Conservation (phyloP, 805 yeast species). For the Isabelozyma gotoi region DNA sequence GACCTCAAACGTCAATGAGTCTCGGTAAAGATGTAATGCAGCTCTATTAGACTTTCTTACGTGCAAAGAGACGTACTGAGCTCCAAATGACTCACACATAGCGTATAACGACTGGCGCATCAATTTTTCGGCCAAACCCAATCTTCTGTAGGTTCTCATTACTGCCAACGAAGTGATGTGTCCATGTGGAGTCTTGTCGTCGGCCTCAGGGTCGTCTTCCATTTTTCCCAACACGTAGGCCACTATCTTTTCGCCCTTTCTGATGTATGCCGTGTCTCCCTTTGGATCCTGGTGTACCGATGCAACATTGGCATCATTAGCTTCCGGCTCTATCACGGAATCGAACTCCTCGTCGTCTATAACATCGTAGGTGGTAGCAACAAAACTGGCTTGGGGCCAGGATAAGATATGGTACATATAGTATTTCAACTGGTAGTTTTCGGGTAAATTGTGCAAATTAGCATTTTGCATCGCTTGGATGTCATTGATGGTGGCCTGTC, state of each 20-base stretch:
- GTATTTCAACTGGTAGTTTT: constrained; percentile 88
- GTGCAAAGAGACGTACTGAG: constrained; percentile 84
- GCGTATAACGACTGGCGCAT: constrained; percentile 85
- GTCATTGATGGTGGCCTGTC: constrained; percentile 85
- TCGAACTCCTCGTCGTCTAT: constrained; percentile 22
- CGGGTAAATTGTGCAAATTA: constrained; percentile 88
- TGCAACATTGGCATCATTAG: constrained; percentile 17
- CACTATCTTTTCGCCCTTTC: constrained; percentile 76
- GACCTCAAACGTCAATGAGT: constrained; percentile 81
- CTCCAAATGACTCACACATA: constrained; percentile 76
- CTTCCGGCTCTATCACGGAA: constrained; percentile 17
- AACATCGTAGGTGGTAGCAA: constrained; percentile 73
- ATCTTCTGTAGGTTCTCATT: constrained; percentile 91
- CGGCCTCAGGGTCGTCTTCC: constrained; percentile 89
- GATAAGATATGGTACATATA: constrained; percentile 91
- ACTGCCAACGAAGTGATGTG: constrained; percentile 93
- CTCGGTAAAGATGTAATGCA: constrained; percentile 87
- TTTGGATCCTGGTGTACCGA: constrained; percentile 38
- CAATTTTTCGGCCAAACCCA: constrained; percentile 90
- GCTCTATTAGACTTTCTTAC: constrained; percentile 93
- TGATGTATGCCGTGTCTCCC: constrained; percentile 64
- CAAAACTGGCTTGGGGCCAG: constrained; percentile 98
- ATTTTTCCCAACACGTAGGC: constrained; percentile 95
- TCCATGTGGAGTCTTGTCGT: constrained; percentile 78
- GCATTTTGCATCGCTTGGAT: constrained; percentile 96